Base-by-base conservation (phyloP, 768 basidiomycete species). In the Hypsizygus marmoreus region DNA sequence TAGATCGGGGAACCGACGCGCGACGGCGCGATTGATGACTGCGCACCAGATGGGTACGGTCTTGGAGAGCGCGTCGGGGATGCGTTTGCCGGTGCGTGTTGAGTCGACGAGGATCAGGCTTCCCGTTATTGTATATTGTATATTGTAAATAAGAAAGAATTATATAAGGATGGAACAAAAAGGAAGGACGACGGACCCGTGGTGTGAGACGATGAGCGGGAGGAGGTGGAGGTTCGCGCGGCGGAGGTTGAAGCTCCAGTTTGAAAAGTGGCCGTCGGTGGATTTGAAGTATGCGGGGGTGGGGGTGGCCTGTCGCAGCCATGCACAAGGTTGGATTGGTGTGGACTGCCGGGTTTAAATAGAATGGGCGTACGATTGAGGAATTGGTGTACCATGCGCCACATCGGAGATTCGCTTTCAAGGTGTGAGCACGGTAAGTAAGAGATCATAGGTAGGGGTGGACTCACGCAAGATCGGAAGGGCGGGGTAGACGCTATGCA, bases 21-120 rank as follows among this genome's bases (percentile, higher is more conserved):
- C 51, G 25, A 80, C 63, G 22, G 80, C 85, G 40, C 81, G 74
- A 59, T 95, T 97, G 50, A 95, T 72, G 4, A 93, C 89, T 7
- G 89, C 74, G 61, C 95, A 95, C 95, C 95, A 98, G 40, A 95
- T 88, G 0, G 95, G 95, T 1, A 97, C 76, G 0, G 94, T 95
- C 60, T 95, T 98, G 2, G 89, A 89, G 2, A 97, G 74, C 0
- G 95, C 92, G 53, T 98, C 95, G 1, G 95, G 95, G 37, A 95
- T 85, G 11, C 92, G 82, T 69, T 98, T 97, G 7, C 95, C 95
- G 17, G 91, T 75, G 17, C 95, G 74, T 0, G 95, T 97, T 0
- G 95, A 97, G 60, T 98, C 95, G 7, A 97, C 91, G 1, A 98
- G 68, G 29, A 97, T 70, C 25, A 95, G 64, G 0, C 93, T 95